Conservation (phyloP, 73 alveolate species). For the Tetrahymena elliotti region DNA sequence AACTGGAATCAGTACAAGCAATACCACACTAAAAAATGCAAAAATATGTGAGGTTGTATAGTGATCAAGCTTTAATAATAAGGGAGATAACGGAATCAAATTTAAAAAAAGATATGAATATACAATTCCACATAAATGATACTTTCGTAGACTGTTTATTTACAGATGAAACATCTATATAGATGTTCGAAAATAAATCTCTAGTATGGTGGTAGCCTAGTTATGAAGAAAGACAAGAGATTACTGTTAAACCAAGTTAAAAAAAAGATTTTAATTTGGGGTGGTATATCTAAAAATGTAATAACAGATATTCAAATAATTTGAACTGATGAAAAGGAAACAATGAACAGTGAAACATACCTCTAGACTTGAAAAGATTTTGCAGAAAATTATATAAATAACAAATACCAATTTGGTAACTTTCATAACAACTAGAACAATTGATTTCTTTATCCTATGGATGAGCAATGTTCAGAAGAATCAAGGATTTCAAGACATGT, state of each 20-base stretch:
- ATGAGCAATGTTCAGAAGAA: too few species aligned
- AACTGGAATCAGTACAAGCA: not conserved
- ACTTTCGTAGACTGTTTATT: not conserved
- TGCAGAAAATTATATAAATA: not conserved
- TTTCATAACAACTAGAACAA: too few species aligned
- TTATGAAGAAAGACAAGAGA: not conserved
- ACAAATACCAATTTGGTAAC: too few species aligned
- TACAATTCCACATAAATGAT: not conserved
- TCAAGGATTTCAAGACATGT: too few species aligned
- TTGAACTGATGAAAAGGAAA: not conserved
- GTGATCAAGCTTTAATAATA: not conserved
- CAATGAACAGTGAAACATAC: not conserved
- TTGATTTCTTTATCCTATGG: too few species aligned
- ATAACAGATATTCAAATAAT: not conserved
- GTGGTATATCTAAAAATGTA: not conserved
- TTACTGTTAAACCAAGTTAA: not conserved
- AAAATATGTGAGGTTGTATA: not conserved
- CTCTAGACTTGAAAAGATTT: not conserved
- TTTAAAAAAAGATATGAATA: too few species aligned
- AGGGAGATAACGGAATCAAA: not conserved
- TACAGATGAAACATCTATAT: not conserved
- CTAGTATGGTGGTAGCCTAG: not conserved
- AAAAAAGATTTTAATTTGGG: not conserved
- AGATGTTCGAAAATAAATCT: not conserved
- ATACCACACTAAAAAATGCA: not conserved